A percentile compares a stretch with the other conserved stretches of the same genome.
Conservation (phyloP, 1,284 basidiomycete species). For the Rhodotorula mucilaginosa region DNA sequence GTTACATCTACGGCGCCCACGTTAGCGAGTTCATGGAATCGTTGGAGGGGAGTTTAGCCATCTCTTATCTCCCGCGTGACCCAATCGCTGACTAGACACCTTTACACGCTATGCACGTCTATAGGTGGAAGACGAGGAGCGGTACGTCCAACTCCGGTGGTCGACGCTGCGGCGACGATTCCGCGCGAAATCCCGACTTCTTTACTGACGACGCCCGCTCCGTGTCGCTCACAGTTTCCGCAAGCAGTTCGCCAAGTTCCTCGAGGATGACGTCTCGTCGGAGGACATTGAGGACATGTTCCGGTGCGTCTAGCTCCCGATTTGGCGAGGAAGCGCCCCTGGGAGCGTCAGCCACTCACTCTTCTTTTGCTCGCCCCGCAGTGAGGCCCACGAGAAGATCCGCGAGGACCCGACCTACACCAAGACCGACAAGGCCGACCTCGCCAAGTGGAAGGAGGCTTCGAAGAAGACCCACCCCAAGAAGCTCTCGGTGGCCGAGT, state of each 20-base stretch:
- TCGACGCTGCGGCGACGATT: neutral
- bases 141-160: neutral
- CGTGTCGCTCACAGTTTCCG: conserved; percentile 73
- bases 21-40: conserved; percentile 98
- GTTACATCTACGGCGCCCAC: conserved; percentile 96
- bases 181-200: neutral
- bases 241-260: conserved; percentile 91
- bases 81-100: too few species aligned
- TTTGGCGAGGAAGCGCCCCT: too few species aligned
- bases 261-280: conserved; percentile 90
- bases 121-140: conserved; percentile 77
- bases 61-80: too few species aligned
- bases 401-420: conserved; percentile 91
- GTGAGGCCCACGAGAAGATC: conserved; percentile 62
- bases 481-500: conserved; percentile 75
- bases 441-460: conserved; percentile 87
- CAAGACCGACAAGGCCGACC: conserved; percentile 76
- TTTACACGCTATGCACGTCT: conserved; percentile 47
- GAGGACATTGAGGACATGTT: conserved; percentile 98
- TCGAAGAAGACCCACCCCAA: conserved; percentile 66
- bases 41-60: neutral
- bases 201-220: neutral
- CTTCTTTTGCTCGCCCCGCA: conserved; percentile 2
- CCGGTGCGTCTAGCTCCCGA: conserved; percentile 48
- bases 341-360: neutral